These are phyloP conservation scores for Sphaerobolus stellatus DNA, from an alignment of 1,284 basidiomycete genomes.

Conservation along the genomic window DNA sequence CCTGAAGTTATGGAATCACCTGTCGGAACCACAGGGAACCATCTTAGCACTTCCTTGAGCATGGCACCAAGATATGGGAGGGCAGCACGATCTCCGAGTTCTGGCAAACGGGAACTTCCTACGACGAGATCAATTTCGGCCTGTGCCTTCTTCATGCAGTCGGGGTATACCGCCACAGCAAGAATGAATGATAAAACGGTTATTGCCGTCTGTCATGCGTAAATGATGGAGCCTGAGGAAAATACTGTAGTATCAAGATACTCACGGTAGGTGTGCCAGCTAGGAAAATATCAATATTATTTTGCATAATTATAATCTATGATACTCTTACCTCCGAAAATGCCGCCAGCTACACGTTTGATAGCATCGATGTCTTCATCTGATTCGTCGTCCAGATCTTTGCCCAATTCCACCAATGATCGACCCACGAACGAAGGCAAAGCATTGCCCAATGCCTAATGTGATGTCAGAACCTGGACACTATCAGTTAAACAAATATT, in stretches of 20 bases:
- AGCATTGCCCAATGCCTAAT: background rate
- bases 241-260: background rate
- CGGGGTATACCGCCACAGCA: constrained; percentile 1
- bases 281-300: too few relatives aligned
- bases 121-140: constrained; percentile 4
- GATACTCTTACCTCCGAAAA: constrained; percentile 2
- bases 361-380: background rate
- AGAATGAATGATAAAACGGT: constrained; percentile 1
- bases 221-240: too few relatives aligned
- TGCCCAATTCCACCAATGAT: background rate
- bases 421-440: background rate
- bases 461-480: background rate
- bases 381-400: background rate
- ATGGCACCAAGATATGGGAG: constrained; percentile 4
- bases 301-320: too few relatives aligned
- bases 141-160: constrained; percentile 3
- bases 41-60: background rate
- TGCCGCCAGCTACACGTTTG: background rate
- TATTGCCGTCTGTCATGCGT: background rate
- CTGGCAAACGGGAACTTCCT: background rate
- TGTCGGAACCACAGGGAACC: background rate
- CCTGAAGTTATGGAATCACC: background rate
- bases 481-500: background rate
- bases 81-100: background rate
- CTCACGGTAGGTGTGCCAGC: constrained; percentile 4